A percentile compares a stretch with the other conserved stretches of the same genome.
These are phyloP conservation scores for Circinella minor DNA, from an alignment of 371 early-diverging fungal species.

Conservation along the genomic window DNA sequence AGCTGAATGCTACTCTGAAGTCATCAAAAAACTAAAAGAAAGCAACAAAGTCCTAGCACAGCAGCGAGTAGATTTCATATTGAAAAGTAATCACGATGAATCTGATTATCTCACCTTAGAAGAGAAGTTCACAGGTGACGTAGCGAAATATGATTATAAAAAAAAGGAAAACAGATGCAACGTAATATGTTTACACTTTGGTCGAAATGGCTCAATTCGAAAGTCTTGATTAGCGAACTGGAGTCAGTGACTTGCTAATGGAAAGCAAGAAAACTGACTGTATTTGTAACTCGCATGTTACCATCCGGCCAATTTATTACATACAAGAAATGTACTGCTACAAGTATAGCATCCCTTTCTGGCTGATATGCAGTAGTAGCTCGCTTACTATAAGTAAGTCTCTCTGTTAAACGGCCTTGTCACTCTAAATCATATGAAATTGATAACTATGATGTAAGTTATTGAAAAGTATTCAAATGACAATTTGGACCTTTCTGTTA, in stretches of 20 bases:
- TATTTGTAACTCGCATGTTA: slow-evolving; percentile 7
- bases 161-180: slow-evolving; percentile 2
- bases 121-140: neutral
- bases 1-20: slow-evolving; percentile 12
- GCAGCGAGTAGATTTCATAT: slow-evolving; percentile 8
- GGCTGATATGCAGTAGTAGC: slow-evolving; percentile 2
- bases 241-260: slow-evolving; percentile 15
- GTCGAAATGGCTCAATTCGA: slow-evolving; percentile 1
- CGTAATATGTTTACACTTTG: slow-evolving; percentile 10
- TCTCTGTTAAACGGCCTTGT: slow-evolving; percentile 3
- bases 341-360: neutral
- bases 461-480: neutral
- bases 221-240: neutral
- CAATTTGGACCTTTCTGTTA: neutral
- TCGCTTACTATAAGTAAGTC: neutral
- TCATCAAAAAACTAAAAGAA: slow-evolving; percentile 1
- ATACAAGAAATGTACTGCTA: neutral
- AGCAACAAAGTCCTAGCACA: neutral
- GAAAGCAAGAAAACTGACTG: neutral
- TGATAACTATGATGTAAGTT: slow-evolving; percentile 2
- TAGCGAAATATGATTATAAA: neutral
- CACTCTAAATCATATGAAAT: neutral
- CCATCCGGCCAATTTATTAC: neutral
- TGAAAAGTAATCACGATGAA: neutral
- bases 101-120: neutral